phyloP scores from a whole-genome alignment of 306 rosid species.

The Nissolia schottii region DNA sequence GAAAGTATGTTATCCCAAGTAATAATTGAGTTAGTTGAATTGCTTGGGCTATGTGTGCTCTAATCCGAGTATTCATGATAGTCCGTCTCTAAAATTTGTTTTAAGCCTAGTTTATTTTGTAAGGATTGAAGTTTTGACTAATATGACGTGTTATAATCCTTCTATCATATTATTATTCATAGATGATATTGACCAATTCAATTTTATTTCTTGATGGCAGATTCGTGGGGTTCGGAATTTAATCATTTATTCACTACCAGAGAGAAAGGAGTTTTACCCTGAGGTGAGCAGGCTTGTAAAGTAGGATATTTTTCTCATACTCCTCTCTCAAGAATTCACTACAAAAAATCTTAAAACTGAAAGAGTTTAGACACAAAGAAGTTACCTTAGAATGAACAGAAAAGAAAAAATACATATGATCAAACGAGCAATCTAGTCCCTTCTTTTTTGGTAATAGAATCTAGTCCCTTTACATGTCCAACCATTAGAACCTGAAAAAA shows the following conservation, averaged over 20 bases:
- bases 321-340: not conserved
- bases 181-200: slow-evolving; percentile 3
- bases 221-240: slow-evolving; percentile 78
- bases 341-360: not conserved
- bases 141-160: not conserved
- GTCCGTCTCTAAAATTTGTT: not conserved
- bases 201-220: slow-evolving; percentile 40
- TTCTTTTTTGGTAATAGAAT: no score
- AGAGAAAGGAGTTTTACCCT: slow-evolving; percentile 88
- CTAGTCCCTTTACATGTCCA: not conserved
- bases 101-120: not conserved
- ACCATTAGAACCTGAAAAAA: not conserved
- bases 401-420: not conserved
- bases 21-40: not conserved
- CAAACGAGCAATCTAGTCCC: not conserved
- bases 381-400: not conserved
- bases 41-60: not conserved
- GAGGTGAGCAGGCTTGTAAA: slow-evolving; percentile 52
- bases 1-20: not conserved
- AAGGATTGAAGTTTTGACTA: not conserved
- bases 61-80: not conserved
- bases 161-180: not conserved
- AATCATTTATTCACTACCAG: slow-evolving; percentile 77
- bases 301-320: not conserved
- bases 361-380: not conserved